phyloP scores from a whole-genome alignment of 176 grass and related monocot genomes.

The Avena insularis region DNA sequence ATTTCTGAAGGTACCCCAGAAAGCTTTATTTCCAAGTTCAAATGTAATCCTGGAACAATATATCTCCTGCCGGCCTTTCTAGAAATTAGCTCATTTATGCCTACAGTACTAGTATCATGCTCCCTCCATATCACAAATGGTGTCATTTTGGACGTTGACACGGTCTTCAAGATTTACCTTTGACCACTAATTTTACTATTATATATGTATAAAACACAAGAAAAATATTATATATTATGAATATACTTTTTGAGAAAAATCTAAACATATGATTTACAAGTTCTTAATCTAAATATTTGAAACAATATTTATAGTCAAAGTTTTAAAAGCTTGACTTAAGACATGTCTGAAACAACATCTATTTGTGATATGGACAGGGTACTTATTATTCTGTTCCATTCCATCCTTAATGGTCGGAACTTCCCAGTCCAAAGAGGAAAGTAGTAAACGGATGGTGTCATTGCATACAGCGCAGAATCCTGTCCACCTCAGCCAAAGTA shows the following conservation, averaged over 20 bases:
- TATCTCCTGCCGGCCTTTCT: constrained; percentile 22
- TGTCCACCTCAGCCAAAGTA: background rate
- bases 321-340: background rate
- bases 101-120: background rate
- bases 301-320: background rate
- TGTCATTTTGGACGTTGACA: background rate
- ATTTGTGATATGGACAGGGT: background rate
- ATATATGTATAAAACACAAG: background rate
- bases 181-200: background rate
- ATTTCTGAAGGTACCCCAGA: constrained; percentile 76
- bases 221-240: background rate
- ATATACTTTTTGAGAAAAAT: background rate
- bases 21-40: constrained; percentile 9
- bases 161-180: background rate
- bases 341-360: background rate
- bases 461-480: background rate
- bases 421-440: background rate
- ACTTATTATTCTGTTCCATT: background rate
- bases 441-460: background rate
- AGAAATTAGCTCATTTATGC: background rate
- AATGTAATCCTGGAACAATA: constrained; percentile 24
- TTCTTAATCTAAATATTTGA: background rate
- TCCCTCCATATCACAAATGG: background rate
- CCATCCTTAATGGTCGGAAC: background rate
- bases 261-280: background rate